Conservation (phyloP, 192 early-diverging fungal genomes). For the Diversispora epigaea region DNA sequence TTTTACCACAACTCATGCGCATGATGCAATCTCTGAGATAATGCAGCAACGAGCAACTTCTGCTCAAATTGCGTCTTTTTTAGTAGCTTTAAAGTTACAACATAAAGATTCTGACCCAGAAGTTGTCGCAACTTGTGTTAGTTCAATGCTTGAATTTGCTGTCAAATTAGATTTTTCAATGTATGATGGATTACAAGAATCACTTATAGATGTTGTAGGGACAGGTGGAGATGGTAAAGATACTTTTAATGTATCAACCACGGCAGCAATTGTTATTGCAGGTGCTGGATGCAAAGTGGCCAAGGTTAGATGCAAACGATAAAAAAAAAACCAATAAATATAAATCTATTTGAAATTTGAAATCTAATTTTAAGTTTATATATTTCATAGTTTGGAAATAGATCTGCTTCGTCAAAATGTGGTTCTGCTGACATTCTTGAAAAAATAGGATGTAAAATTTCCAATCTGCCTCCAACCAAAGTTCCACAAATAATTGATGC, state of each 20-base stretch:
- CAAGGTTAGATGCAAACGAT: conserved; percentile 59
- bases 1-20: conserved; percentile 61
- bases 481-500: conserved; percentile 65
- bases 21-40: conserved; percentile 63
- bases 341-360: neutral
- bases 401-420: conserved; percentile 84
- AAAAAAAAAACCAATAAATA: neutral
- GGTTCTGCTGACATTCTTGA: conserved; percentile 96
- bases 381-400: conserved; percentile 80
- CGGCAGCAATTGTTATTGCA: conserved; percentile 86
- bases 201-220: conserved; percentile 89
- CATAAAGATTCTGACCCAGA: conserved; percentile 71
- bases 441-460: conserved; percentile 73
- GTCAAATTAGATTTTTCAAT: conserved; percentile 54
- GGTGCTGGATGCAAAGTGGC: conserved; percentile 87
- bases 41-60: conserved; percentile 77
- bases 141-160: conserved; percentile 71
- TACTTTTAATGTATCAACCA: conserved; percentile 96
- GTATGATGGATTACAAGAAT: conserved; percentile 43
- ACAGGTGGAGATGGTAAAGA: conserved; percentile 98
- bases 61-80: conserved; percentile 87
- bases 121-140: conserved; percentile 78
- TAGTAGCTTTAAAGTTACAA: conserved; percentile 71
- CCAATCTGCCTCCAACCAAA: conserved; percentile 59
- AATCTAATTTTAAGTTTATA: conserved; percentile 12